Evolutionary conservation across 2,329 filamentous ascomycete genomes (phyloP).

Genomic region (Aspergillus candidus): DNA sequence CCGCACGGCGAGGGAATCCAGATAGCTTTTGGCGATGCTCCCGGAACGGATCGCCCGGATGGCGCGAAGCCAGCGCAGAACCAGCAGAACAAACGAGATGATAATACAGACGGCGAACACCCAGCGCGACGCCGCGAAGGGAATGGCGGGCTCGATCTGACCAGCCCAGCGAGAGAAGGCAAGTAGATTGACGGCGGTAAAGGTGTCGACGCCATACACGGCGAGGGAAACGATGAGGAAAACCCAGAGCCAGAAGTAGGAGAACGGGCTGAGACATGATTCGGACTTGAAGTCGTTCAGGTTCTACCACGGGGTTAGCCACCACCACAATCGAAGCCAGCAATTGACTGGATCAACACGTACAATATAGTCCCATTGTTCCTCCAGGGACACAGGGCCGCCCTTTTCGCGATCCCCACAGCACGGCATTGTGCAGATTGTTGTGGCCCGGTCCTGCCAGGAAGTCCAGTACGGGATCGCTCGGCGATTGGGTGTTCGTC

Average conservation of each 20-base stretch:
- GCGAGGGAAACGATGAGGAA: conserved; percentile 71
- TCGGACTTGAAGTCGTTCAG: conserved; percentile 73
- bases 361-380: conserved; percentile 93
- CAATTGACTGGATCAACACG: conserved; percentile 23
- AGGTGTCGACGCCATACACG: conserved; percentile 85
- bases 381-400: conserved; percentile 65
- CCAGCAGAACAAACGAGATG: conserved; percentile 75
- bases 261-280: conserved; percentile 69
- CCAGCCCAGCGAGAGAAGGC: conserved; percentile 86
- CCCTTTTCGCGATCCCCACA: conserved; percentile 54
- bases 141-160: conserved; percentile 70
- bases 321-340: conserved; percentile 4
- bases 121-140: conserved; percentile 78
- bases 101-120: conserved; percentile 93
- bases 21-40: conserved; percentile 83
- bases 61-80: conserved; percentile 73
- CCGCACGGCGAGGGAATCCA: conserved; percentile 79
- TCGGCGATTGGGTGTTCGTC: not conserved
- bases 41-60: conserved; percentile 74
- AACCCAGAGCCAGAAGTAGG: conserved; percentile 79
- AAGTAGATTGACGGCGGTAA: conserved; percentile 86
- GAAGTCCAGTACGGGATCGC: conserved; percentile 5
- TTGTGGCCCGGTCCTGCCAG: conserved; percentile 26
- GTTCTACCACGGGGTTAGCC: conserved; percentile 35
- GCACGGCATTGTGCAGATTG: conserved; percentile 55